These are phyloP conservation scores for Zymoseptoria crescenta DNA, from an alignment of 2,329 filamentous ascomycete species.

Conservation along the genomic window DNA sequence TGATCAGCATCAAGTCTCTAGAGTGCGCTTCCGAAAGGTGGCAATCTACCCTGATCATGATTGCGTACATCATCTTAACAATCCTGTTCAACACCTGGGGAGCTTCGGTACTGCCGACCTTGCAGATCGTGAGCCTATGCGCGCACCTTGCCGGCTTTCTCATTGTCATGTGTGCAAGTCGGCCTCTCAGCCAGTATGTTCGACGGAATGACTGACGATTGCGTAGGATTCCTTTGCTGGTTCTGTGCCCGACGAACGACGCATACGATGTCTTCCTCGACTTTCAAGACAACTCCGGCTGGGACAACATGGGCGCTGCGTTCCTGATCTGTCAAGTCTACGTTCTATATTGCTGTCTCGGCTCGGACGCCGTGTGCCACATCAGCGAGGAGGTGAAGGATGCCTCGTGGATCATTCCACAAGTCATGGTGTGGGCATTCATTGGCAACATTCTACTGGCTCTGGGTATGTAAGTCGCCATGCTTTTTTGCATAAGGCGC, in stretches of 20 bases:
- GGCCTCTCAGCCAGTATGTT: not conserved
- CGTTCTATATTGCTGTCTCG: slow-evolving; percentile 1
- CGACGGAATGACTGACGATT: not conserved
- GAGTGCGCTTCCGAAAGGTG: slow-evolving; percentile 8
- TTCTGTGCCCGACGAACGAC: slow-evolving; percentile 22
- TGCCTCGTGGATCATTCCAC: slow-evolving; percentile 21
- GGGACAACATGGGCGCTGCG: slow-evolving; percentile 21
- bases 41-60: slow-evolving; percentile 16
- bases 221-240: slow-evolving; percentile 2
- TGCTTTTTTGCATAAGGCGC: slow-evolving; percentile 17
- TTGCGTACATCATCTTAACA: slow-evolving; percentile 8
- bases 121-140: slow-evolving; percentile 18
- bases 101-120: slow-evolving; percentile 9
- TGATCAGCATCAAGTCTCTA: slow-evolving; percentile 5
- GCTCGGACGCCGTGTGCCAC: slow-evolving; percentile 15
- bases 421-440: slow-evolving; percentile 24
- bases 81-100: slow-evolving; percentile 20
- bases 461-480: slow-evolving; percentile 8
- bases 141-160: slow-evolving; percentile 9
- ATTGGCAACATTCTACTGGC: slow-evolving; percentile 15
- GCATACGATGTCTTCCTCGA: slow-evolving; percentile 25
- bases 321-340: slow-evolving; percentile 25
- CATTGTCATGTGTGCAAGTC: not conserved
- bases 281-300: slow-evolving; percentile 23
- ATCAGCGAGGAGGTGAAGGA: slow-evolving; percentile 20